phyloP scores from a whole-genome alignment of 768 basidiomycete species.

The Sporobolomyces roseus region DNA sequence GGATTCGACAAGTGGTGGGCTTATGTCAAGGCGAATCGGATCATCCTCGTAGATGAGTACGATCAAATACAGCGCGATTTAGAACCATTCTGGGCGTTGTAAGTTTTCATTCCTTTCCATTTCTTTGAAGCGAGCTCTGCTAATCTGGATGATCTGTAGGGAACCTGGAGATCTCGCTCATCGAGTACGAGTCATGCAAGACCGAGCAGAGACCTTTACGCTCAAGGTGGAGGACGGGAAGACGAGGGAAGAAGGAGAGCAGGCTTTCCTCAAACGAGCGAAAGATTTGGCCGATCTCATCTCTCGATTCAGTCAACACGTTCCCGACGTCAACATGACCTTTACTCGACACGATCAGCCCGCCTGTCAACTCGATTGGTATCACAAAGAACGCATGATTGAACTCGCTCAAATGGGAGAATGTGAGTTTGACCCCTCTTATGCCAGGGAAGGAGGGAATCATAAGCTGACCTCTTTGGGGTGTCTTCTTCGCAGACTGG shows the following conservation, averaged over 20 bases:
- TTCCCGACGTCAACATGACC: slow-evolving; percentile 44
- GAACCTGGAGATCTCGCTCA: slow-evolving; percentile 43
- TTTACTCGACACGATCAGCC: slow-evolving; percentile 46
- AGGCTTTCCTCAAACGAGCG: slow-evolving; percentile 40
- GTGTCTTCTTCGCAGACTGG: slow-evolving; percentile 28
- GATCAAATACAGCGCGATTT: slow-evolving; percentile 57
- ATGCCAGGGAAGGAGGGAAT: background rate
- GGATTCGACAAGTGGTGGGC: slow-evolving; percentile 85
- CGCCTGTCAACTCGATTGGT: slow-evolving; percentile 41
- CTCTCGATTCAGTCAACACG: slow-evolving; percentile 31
- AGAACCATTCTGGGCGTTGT: slow-evolving; percentile 80
- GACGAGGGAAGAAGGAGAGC: slow-evolving; percentile 34
- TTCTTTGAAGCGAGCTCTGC: background rate
- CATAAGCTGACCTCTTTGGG: background rate
- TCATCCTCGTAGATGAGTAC: slow-evolving; percentile 85
- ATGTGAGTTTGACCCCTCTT: slow-evolving; percentile 26
- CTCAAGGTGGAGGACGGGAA: slow-evolving; percentile 38
- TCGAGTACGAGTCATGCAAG: slow-evolving; percentile 43
- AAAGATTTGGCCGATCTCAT: slow-evolving; percentile 44
- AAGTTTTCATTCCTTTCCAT: slow-evolving; percentile 34
- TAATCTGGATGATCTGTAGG: background rate
- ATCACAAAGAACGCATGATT: slow-evolving; percentile 42
- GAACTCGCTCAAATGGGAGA: slow-evolving; percentile 44
- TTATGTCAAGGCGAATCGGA: slow-evolving; percentile 67
- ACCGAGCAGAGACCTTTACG: slow-evolving; percentile 45